Evolutionary conservation across 2,329 filamentous ascomycete species (phyloP), one percentile per base, ranked within the genome.

Genomic region (Geosmithia flava): DNA sequence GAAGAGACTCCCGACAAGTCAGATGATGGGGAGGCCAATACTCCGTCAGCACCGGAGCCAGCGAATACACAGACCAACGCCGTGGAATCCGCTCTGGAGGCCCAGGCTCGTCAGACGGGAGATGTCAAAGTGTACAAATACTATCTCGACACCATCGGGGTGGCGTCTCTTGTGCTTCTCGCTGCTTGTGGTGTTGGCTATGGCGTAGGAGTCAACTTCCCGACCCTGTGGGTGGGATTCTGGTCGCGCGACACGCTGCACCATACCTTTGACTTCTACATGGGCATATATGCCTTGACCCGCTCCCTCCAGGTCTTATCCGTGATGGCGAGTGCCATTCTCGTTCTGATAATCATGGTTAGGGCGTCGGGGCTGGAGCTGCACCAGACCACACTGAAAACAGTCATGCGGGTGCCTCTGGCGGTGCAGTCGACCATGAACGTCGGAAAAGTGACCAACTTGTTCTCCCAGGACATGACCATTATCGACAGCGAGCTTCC

Each of bases 381-480:
- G 0, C 68, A 70, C 45, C 48, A 55, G 27, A 48, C 50, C 1
- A 59, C 63, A 5, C 56, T 70, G 17, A 49, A 46, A 1, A 65
- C 63, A 0, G 55, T 68, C 1, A 53, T 67, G 13, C 54, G 54
- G 1, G 70, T 69, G 1, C 66, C 69, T 1, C 50, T 74, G 39
- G 53, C 53, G 7, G 70, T 71, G 50, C 68, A 71, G 45, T 62
- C 64, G 0, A 60, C 50, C 0, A 71, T 65, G 0, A 69, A 73
- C 49, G 58, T 59, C 0, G 70, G 70, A 1, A 53, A 63, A 1
- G 59, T 68, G 27, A 66, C 64, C 5, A 72, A 71, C 20, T 52
- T 68, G 7, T 74, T 74, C 52, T 68, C 66, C 0, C 70, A 73
- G 50, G 71, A 74, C 27, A 57, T 70, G 52, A 62, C 58, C 2